Evolutionary conservation across 2,329 filamentous ascomycete genomes (phyloP), one percentile per base, ranked within the genome.

Genomic region (Xylaria sp.): DNA sequence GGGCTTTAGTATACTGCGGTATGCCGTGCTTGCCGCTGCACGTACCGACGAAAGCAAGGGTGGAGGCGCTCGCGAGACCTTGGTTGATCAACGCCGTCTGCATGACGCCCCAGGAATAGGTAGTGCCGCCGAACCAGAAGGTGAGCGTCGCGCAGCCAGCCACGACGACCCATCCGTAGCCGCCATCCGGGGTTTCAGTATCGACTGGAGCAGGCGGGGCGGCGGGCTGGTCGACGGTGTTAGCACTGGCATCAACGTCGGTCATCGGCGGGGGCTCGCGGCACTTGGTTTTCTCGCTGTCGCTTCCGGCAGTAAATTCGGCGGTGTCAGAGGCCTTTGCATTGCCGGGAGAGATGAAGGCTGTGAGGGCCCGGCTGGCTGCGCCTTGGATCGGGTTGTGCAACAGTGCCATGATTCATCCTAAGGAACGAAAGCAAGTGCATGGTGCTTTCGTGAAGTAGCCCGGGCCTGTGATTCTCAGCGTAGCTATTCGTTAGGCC

Each of bases 81-180:
- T 31, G 11, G 44, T 31, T 40, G 29, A 44, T 9, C 41, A 44
- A 44, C 3, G 41, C 41, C 3, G 23, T 13, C 72, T 89, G 86
- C 47, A 88, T 75, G 0, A 89, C 79, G 23, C 86, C 87, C 85
- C 86, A 89, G 64, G 79, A 80, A 68, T 86, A 86, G 7, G 79
- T 79, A 0, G 80, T 83, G 52, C 85, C 85, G 49, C 83, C 79
- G 53, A 82, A 78, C 84, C 83, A 86, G 76, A 84, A 88, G n/a
- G n/a, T n/a, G n/a, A n/a, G n/a, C n/a, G n/a, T n/a, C n/a, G n/a
- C n/a, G n/a, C n/a, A n/a, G n/a, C n/a, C n/a, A n/a, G n/a, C n/a
- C n/a, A n/a, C n/a, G n/a, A n/a, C n/a, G n/a, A n/a, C n/a, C n/a
- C n/a, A n/a, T n/a, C n/a, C n/a, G n/a, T n/a, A n/a, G n/a, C n/a